A percentile compares a stretch with the other conserved stretches of the same genome.
Conservation (phyloP, 345 rosid genomes). For the Excoecaria cochinchinensis region DNA sequence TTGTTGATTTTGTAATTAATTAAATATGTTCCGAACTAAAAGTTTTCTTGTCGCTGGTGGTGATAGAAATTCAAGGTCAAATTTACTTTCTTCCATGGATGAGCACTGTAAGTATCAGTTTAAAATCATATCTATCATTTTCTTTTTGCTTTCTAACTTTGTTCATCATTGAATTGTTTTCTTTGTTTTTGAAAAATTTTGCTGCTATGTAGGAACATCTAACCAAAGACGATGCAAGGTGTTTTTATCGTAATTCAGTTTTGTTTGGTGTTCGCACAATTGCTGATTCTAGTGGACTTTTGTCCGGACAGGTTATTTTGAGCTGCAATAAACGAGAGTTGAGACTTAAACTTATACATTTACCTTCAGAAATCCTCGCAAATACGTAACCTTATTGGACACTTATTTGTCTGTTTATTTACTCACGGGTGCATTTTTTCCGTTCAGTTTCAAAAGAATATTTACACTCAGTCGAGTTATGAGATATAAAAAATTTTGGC, state of each 20-base stretch:
- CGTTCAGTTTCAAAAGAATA: conserved; percentile 98
- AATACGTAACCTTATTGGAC: neutral
- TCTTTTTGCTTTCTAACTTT: neutral
- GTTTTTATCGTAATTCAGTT: conserved; percentile 93
- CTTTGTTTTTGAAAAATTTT: neutral
- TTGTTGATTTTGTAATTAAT: neutral
- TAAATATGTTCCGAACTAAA: neutral
- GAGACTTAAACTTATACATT: conserved; percentile 28
- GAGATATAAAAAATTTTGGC: conserved; percentile 99
- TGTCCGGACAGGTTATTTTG: conserved; percentile 86
- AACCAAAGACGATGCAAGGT: conserved; percentile 91
- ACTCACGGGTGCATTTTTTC: conserved; percentile 78
- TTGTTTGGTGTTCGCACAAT: conserved; percentile 93
- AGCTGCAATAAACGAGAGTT: conserved; percentile 99
- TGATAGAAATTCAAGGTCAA: neutral
- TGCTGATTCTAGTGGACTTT: conserved; percentile 97
- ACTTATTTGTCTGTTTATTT: conserved; percentile 23
- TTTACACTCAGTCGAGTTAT: conserved; percentile 88
- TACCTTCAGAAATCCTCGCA: neutral
- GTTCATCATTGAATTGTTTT: neutral
- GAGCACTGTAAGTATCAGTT: no score
- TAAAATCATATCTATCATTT: neutral
- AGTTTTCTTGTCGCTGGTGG: neutral
- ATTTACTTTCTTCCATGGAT: neutral
- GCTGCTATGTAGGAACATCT: conserved; percentile 60